Percentiles rank a stretch among this genome's conserved stretches.
Conservation (phyloP, 768 basidiomycete genomes). For the Thelephora aurantiotincta region DNA sequence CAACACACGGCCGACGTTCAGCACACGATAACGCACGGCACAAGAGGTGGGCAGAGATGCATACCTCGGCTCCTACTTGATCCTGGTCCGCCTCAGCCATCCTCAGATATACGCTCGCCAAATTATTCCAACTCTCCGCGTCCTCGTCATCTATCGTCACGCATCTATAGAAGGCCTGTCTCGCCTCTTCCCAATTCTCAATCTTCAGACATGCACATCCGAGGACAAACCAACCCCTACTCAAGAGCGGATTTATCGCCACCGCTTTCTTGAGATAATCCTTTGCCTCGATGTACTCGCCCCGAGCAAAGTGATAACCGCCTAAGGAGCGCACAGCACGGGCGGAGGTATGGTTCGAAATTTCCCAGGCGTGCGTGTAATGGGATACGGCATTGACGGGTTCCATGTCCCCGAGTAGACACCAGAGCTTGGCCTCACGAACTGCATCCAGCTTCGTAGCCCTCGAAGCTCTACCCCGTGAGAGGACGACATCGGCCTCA, state of each 20-base stretch:
- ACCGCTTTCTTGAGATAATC: slow-evolving; percentile 61
- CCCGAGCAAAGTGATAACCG: slow-evolving; percentile 60
- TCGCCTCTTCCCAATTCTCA: slow-evolving; percentile 77
- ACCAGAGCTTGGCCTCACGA: slow-evolving; percentile 87
- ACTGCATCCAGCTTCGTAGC: slow-evolving; percentile 40
- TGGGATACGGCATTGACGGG: slow-evolving; percentile 52
- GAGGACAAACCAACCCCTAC: slow-evolving; percentile 93
- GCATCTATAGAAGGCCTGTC: slow-evolving; percentile 72
- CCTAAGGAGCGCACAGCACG: slow-evolving; percentile 89
- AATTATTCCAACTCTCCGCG: slow-evolving; percentile 95
- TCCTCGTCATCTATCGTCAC: slow-evolving; percentile 92
- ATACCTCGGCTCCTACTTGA: slow-evolving; percentile 7
- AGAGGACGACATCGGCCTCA: slow-evolving; percentile 65
- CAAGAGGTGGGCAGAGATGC: neutral
- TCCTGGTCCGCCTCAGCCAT: slow-evolving; percentile 27
- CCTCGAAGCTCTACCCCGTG: slow-evolving; percentile 38
- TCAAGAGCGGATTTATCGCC: slow-evolving; percentile 74
- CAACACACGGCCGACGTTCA: neutral
- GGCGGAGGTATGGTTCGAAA: slow-evolving; percentile 71
- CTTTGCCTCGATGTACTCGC: slow-evolving; percentile 49
- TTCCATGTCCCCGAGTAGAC: slow-evolving; percentile 87
- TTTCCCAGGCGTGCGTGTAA: slow-evolving; percentile 73
- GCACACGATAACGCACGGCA: neutral
- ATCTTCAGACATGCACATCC: slow-evolving; percentile 78
- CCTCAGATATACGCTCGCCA: slow-evolving; percentile 88